These are phyloP conservation scores for Rhizopogon vulgaris DNA, from an alignment of 768 basidiomycete genomes.

Conservation along the genomic window DNA sequence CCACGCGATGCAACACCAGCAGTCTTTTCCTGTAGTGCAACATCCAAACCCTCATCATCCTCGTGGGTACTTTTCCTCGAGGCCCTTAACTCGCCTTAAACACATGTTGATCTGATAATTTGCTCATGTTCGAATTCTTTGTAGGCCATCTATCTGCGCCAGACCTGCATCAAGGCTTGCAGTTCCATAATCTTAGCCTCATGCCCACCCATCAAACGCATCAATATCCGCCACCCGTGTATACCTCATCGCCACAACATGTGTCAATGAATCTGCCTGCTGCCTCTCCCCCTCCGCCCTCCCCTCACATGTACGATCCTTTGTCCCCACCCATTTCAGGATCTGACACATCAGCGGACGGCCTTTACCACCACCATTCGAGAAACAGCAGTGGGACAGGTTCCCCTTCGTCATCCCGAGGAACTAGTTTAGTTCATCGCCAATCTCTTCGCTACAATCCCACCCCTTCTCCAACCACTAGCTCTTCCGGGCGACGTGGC, in stretches of 20 bases:
- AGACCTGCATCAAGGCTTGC: slow-evolving; percentile 63
- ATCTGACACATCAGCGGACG: slow-evolving; percentile 85
- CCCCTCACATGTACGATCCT: slow-evolving; percentile 78
- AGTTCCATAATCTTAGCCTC: slow-evolving; percentile 59
- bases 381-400: slow-evolving; percentile 68
- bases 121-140: slow-evolving; percentile 39
- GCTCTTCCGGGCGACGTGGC: slow-evolving; percentile 64
- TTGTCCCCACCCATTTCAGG: slow-evolving; percentile 83
- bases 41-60: slow-evolving; percentile 58
- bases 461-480: slow-evolving; percentile 70
- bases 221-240: slow-evolving; percentile 62
- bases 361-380: slow-evolving; percentile 62
- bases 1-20: slow-evolving; percentile 41
- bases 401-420: slow-evolving; percentile 74
- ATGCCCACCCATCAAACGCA: slow-evolving; percentile 64
- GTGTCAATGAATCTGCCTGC: slow-evolving; percentile 55
- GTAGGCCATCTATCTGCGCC: slow-evolving; percentile 58
- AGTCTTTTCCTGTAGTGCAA: slow-evolving; percentile 52
- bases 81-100: slow-evolving; percentile 34
- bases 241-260: slow-evolving; percentile 59
- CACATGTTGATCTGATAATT: slow-evolving; percentile 67
- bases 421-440: slow-evolving; percentile 71
- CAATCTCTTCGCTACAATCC: slow-evolving; percentile 68
- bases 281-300: slow-evolving; percentile 68
- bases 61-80: slow-evolving; percentile 58